Conservation (phyloP, 768 basidiomycete genomes). For the Cytidiella melzeri region DNA sequence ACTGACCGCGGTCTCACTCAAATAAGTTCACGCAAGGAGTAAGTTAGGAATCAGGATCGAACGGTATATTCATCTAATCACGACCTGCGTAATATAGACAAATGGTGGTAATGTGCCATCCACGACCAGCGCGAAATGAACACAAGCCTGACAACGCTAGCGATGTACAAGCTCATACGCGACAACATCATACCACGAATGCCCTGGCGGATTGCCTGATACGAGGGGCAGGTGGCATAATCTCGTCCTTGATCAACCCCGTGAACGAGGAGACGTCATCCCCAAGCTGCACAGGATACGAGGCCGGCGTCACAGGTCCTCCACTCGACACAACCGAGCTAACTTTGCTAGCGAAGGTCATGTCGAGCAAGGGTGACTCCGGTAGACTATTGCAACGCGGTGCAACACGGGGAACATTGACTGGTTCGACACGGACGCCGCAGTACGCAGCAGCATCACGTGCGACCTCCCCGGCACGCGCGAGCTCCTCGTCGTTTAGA, state of each 20-base stretch:
- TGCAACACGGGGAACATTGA: neutral
- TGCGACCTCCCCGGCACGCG: neutral
- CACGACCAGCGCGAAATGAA: neutral
- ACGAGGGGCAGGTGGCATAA: neutral
- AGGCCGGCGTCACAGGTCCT: constrained; percentile 8
- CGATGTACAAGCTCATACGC: neutral
- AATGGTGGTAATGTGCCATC: neutral
- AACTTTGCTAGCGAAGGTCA: neutral
- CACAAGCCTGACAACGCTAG: neutral
- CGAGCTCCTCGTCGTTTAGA: constrained; percentile 14
- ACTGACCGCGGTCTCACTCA: too few relatives aligned
- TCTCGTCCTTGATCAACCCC: neutral
- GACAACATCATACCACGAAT: neutral
- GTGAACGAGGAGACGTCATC: neutral
- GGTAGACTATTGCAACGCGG: constrained; percentile 2
- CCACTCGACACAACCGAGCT: constrained; percentile 1
- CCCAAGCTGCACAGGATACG: neutral
- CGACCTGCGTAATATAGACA: too few relatives aligned
- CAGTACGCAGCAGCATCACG: constrained; percentile 6
- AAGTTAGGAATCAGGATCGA: too few relatives aligned
- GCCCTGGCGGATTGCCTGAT: neutral
- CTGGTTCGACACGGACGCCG: neutral
- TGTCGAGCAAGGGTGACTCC: constrained; percentile 2
- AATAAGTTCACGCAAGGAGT: too few relatives aligned
- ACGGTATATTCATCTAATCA: too few relatives aligned